Conservation (phyloP, 2,329 filamentous ascomycete species). For the Aureobasidium sp. region DNA sequence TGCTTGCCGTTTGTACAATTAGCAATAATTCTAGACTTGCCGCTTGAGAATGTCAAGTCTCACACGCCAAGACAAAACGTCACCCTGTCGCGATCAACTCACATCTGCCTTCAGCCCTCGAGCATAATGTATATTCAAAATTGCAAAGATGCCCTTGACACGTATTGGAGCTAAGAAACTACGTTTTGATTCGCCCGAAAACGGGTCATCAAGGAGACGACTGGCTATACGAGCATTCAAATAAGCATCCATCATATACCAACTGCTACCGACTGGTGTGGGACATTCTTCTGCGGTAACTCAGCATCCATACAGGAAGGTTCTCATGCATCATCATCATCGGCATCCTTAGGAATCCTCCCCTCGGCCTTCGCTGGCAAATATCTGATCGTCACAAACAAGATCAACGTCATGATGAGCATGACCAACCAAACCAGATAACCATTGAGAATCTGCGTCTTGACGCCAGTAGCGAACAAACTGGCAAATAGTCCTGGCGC, state of each 20-base stretch:
- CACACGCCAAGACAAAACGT: slow-evolving; percentile 2
- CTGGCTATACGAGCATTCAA: no score
- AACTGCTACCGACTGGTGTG: no score
- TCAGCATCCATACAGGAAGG: no score
- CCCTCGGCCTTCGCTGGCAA: slow-evolving; percentile 31
- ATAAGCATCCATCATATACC: no score
- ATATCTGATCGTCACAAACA: slow-evolving; percentile 31
- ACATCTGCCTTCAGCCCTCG: background rate
- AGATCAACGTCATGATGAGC: slow-evolving; percentile 31
- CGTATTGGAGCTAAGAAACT: no score
- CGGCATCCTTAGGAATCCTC: slow-evolving; percentile 20
- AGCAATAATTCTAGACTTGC: background rate
- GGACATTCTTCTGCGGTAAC: background rate
- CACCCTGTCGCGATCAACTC: background rate
- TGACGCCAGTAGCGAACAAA: slow-evolving; percentile 61
- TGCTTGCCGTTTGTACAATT: background rate
- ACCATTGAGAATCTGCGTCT: slow-evolving; percentile 54
- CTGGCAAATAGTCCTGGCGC: slow-evolving; percentile 59
- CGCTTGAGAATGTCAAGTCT: background rate
- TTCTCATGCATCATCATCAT: background rate
- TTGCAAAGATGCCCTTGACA: background rate
- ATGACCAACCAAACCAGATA: slow-evolving; percentile 61
- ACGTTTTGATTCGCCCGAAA: no score
- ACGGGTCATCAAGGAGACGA: no score
- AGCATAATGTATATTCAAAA: background rate